phyloP scores from a whole-genome alignment of 768 basidiomycete genomes.

The Termitomyces sp. region DNA sequence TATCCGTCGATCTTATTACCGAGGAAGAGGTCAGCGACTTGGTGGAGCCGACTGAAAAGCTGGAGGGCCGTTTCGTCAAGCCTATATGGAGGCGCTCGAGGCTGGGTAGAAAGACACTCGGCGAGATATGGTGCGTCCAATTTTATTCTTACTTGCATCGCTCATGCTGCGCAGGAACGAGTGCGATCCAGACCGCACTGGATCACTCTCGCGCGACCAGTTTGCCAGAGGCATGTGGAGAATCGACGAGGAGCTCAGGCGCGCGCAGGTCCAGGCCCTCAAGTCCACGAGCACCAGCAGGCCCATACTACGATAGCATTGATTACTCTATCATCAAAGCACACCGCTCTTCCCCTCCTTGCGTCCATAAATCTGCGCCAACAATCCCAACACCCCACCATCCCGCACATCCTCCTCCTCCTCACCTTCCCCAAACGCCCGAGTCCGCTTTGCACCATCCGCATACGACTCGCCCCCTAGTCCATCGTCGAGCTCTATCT shows the following conservation, averaged over 20 bases:
- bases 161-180: slow-evolving; percentile 51
- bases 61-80: slow-evolving; percentile 56
- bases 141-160: neutral
- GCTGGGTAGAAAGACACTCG: slow-evolving; percentile 48
- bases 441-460: slow-evolving; percentile 52
- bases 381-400: slow-evolving; percentile 78
- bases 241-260: slow-evolving; percentile 80
- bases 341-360: slow-evolving; percentile 49
- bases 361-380: slow-evolving; percentile 83
- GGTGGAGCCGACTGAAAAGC: slow-evolving; percentile 40
- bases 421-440: slow-evolving; percentile 40
- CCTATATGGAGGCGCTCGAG: slow-evolving; percentile 62
- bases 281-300: slow-evolving; percentile 28
- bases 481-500: slow-evolving; percentile 49
- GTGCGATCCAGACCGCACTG: slow-evolving; percentile 54
- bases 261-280: slow-evolving; percentile 41
- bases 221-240: slow-evolving; percentile 85
- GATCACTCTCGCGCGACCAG: slow-evolving; percentile 59
- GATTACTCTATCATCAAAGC: slow-evolving; percentile 20
- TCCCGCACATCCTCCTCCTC: slow-evolving; percentile 71
- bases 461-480: slow-evolving; percentile 76
- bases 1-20: slow-evolving; percentile 66
- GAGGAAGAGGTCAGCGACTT: slow-evolving; percentile 7
- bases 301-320: slow-evolving; percentile 27
- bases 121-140: slow-evolving; percentile 61